Evolutionary conservation across 805 yeast genomes (phyloP), one percentile per base, ranked within the genome.

Genomic region (Brettanomyces custersianus): DNA sequence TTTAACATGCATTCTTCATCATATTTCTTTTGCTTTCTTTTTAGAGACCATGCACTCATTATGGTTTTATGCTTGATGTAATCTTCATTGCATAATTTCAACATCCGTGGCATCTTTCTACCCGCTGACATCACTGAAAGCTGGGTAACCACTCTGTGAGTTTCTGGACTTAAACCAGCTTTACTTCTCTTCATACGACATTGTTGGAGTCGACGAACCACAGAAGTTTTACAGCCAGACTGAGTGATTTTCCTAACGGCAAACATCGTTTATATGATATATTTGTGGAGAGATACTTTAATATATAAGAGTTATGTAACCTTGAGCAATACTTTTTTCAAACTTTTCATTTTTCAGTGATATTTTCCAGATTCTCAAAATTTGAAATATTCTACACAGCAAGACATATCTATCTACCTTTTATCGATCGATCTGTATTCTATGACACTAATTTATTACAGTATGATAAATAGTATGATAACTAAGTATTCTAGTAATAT

Each of bases 61-160:
- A 92, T 80, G 9, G 87, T 75, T 44, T 76, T 73, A 55, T 90
- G 97, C 51, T 92, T 83, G 43, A 90, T 68, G 38, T 79, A 66
- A 54, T 92, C 97, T 57, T 88, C 96, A 19, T 70, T 65, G 46
- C 79, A 70, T 23, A 87, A 63, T 49, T 79, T 84, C 43, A 92
- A 59, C 48, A 85, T 63, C 47, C 77, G 74, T 31, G 98, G 98
- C 59, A 80, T 88, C 59, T 87, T 90, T 64, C 87, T 78, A 39
- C 81, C 72, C 6, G 94, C 96, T 10, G 92, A 76, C 47, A 88
- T 57, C 17, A 90, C 95, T 28, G 94, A 80, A 43, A 90, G 69
- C 62, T 78, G 80, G 34, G 65, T 57, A 20, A 55, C 56, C 20
- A 55, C 42, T 35, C 42, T 48, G 38, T 60, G 60, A 4, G 43